Percentiles rank a stretch among this genome's conserved stretches.
These are phyloP conservation scores for Juncus effusus DNA, from an alignment of 176 grass and related monocot genomes.

Conservation along the genomic window DNA sequence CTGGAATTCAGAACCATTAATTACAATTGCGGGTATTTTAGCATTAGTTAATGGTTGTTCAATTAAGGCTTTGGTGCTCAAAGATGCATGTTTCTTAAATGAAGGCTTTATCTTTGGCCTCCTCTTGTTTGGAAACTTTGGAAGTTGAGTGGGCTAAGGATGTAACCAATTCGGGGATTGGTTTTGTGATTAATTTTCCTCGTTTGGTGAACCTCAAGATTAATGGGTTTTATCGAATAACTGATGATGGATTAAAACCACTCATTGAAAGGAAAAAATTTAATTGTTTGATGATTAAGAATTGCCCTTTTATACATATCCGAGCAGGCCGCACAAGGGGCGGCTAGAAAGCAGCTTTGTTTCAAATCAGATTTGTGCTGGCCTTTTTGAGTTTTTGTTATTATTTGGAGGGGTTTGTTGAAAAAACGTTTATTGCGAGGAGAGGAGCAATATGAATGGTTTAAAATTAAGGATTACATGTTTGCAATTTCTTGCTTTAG, in stretches of 20 bases:
- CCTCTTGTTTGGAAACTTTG: conserved; percentile 38
- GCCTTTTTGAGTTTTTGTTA: not conserved
- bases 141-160: conserved; percentile 37
- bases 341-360: conserved; percentile 27
- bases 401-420: not conserved
- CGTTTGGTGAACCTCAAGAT: conserved; percentile 42
- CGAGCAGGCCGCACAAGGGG: conserved; percentile 33
- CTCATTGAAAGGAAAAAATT: conserved; percentile 34
- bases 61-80: conserved; percentile 38
- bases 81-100: conserved; percentile 24
- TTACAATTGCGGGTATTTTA: conserved; percentile 44
- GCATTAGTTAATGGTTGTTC: conserved; percentile 3
- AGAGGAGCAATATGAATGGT: not conserved
- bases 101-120: conserved; percentile 6
- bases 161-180: conserved; percentile 42
- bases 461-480: not conserved
- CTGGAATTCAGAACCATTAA: conserved; percentile 14
- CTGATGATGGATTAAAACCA: not conserved
- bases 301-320: conserved; percentile 35
- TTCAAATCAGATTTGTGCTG: conserved; percentile 25
- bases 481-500: not conserved
- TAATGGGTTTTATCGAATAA: conserved; percentile 32
- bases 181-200: conserved; percentile 5
- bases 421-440: not conserved
- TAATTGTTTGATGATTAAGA: conserved; percentile 33